Conservation (phyloP, 2,329 filamentous ascomycete species). For the Neopestalotiopsis sp. region DNA sequence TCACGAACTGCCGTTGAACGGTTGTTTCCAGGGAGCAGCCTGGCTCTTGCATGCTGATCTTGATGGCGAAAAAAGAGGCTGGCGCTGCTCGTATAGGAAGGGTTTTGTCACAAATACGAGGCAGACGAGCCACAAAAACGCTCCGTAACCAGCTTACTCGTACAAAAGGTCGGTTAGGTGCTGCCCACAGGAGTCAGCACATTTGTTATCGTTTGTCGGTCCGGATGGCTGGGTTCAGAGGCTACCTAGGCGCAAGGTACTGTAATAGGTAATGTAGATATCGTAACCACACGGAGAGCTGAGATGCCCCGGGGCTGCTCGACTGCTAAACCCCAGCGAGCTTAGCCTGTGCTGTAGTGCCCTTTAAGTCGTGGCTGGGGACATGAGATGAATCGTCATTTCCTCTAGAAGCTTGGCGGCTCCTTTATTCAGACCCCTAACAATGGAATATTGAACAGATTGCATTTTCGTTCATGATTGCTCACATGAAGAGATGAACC, state of each 20-base stretch:
- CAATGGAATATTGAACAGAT: background rate
- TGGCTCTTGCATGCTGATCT: background rate
- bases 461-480: background rate
- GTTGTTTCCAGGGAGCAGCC: background rate
- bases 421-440: background rate
- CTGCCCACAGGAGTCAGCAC: background rate
- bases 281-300: background rate
- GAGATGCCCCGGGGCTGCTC: background rate
- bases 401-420: conserved; percentile 6
- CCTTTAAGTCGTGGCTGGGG: conserved; percentile 3
- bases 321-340: conserved; percentile 1
- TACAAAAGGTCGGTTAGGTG: background rate
- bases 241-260: no score
- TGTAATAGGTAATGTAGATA: background rate
- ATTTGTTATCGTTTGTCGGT: background rate
- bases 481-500: background rate
- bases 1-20: background rate
- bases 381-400: conserved; percentile 15
- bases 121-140: background rate
- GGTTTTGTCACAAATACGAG: background rate
- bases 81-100: background rate
- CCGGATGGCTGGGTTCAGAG: background rate
- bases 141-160: background rate
- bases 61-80: background rate
- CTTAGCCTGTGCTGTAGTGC: conserved; percentile 2